These are phyloP conservation scores for Lasiodiplodia sp. DNA, from an alignment of 2,329 filamentous ascomycete genomes.

Conservation along the genomic window DNA sequence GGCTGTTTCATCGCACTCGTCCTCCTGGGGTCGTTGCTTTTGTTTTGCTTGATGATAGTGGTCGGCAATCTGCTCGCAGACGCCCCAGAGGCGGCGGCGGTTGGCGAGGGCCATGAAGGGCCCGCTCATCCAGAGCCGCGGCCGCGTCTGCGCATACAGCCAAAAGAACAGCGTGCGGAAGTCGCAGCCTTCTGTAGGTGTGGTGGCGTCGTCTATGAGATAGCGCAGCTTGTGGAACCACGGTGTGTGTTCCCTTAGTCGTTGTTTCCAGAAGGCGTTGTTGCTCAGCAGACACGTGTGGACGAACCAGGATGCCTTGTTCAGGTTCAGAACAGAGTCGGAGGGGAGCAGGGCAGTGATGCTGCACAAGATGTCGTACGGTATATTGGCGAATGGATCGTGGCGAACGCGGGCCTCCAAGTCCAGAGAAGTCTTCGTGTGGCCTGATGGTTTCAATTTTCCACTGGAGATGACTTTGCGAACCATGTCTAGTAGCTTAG, in stretches of 20 bases:
- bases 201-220: background rate
- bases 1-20: background rate
- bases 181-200: constrained; percentile 12
- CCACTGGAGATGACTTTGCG: background rate
- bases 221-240: background rate
- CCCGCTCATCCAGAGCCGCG: constrained; percentile 34
- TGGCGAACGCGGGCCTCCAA: background rate
- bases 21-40: too few species aligned
- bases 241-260: background rate
- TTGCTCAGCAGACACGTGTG: background rate
- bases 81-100: constrained; percentile 32
- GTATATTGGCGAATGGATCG: background rate
- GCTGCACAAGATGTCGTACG: background rate
- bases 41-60: background rate
- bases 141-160: constrained; percentile 34
- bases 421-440: background rate
- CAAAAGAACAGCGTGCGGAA: constrained; percentile 36
- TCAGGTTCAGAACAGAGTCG: background rate
- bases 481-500: background rate
- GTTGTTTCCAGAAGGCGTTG: background rate
- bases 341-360: background rate
- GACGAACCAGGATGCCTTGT: constrained; percentile 1
- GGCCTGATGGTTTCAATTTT: background rate
- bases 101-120: constrained; percentile 42
- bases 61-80: background rate